Evolutionary conservation across 2,329 filamentous ascomycete genomes (phyloP).

Genomic region (Canariomyces notabilis): DNA sequence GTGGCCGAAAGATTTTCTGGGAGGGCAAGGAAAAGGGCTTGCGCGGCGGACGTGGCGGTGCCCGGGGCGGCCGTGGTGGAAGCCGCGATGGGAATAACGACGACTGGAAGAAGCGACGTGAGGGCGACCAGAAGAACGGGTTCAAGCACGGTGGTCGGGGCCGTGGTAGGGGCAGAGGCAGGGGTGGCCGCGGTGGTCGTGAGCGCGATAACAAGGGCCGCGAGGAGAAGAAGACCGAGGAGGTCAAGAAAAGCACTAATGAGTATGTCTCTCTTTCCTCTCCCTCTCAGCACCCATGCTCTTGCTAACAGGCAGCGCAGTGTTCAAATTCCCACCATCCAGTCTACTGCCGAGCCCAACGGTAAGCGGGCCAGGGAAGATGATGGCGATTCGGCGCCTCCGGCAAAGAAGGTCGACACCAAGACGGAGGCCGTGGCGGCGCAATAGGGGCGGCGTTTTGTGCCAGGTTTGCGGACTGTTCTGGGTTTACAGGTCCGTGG

Average conservation of each 20-base stretch:
- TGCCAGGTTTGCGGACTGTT: not conserved
- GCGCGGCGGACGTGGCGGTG: conserved; percentile 27
- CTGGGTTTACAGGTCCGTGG: not conserved
- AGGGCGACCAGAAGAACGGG: conserved; percentile 56
- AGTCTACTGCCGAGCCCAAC: conserved; percentile 39
- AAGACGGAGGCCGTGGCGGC: conserved; percentile 35
- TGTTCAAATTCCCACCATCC: conserved; percentile 39
- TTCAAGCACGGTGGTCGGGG: conserved; percentile 45
- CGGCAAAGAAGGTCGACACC: conserved; percentile 59
- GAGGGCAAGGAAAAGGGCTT: conserved; percentile 36
- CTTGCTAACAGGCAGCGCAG: conserved; percentile 26
- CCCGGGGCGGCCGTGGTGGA: conserved; percentile 36
- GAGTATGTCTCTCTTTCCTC: conserved; percentile 26
- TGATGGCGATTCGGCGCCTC: conserved; percentile 39
- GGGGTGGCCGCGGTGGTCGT: conserved; percentile 31
- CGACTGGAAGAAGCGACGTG: conserved; percentile 57
- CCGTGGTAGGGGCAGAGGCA: conserved; percentile 36
- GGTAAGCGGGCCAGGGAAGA: conserved; percentile 54
- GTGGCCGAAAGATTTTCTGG: conserved; percentile 41
- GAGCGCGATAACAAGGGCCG: conserved; percentile 28
- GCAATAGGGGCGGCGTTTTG: conserved; percentile 11
- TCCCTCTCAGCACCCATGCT: not conserved
- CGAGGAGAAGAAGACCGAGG: conserved; percentile 32
- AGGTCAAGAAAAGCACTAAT: conserved; percentile 26
- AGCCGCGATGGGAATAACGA: conserved; percentile 38